phyloP scores from a whole-genome alignment of 2,329 filamentous ascomycete genomes.

The Sordariomycetes sp. region DNA sequence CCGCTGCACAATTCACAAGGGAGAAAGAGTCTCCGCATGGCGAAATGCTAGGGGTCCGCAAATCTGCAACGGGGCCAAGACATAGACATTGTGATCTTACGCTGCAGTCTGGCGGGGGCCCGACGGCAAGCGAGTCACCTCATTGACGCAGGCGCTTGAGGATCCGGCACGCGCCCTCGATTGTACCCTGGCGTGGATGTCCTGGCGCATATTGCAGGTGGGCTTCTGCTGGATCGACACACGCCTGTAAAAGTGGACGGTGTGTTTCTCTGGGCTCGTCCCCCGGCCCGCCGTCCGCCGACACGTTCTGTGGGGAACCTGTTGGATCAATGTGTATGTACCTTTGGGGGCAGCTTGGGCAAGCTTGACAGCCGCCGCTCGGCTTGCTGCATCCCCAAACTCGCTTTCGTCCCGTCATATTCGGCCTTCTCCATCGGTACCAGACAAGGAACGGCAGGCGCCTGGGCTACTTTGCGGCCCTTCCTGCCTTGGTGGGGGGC shows the following conservation, averaged over 20 bases:
- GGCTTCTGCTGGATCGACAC: not conserved
- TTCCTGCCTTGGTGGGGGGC: no score
- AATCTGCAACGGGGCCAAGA: not conserved
- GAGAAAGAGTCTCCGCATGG: not conserved
- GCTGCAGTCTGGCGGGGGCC: not conserved
- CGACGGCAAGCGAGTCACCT: not conserved
- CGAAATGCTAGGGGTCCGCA: not conserved
- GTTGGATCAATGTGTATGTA: not conserved
- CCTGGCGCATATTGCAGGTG: not conserved
- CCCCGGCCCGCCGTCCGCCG: not conserved
- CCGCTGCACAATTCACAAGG: not conserved
- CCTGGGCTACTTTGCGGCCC: no score
- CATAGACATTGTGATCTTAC: not conserved
- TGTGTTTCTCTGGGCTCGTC: not conserved
- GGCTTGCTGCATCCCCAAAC: not conserved
- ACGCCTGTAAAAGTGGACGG: not conserved
- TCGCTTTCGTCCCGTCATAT: not conserved
- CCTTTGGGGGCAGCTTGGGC: not conserved
- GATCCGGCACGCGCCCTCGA: not conserved
- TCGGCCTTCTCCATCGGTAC: not conserved
- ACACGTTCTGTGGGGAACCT: not conserved
- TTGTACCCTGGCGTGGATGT: not conserved
- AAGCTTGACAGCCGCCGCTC: not conserved
- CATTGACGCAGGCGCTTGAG: not conserved
- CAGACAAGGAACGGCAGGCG: not conserved